Percentiles rank a stretch among this genome's conserved stretches.
phyloP scores from a whole-genome alignment of 2,329 filamentous ascomycete genomes.

The Rhynchosporium agropyri region DNA sequence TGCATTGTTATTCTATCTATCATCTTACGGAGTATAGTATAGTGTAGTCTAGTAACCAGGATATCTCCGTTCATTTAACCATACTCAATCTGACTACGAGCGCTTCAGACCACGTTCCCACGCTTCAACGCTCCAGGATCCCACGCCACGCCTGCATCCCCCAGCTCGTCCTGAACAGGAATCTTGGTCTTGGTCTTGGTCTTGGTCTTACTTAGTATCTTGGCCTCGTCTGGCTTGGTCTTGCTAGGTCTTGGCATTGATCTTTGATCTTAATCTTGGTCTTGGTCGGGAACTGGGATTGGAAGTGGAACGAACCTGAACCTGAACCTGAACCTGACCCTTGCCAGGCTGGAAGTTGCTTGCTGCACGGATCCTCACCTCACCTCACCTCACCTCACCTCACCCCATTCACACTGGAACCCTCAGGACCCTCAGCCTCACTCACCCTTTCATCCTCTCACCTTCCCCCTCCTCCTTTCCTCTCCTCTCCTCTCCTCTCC shows the following conservation, averaged over 20 bases:
- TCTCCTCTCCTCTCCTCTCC: not conserved
- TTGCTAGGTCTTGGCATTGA: no score
- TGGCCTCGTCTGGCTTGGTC: no score
- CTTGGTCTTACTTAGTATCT: no score
- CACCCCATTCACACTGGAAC: not conserved
- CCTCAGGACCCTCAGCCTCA: not conserved
- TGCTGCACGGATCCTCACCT: not conserved
- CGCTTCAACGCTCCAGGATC: not conserved
- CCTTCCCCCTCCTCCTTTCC: not conserved
- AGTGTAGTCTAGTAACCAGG: no score
- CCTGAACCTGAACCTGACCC: not conserved
- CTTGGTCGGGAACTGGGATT: no score
- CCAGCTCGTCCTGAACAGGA: not conserved
- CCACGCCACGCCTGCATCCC: not conserved
- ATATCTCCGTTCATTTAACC: no score
- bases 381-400: conserved; percentile 2
- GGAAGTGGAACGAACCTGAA: not conserved
- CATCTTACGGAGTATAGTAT: no score
- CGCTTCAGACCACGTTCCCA: no score
- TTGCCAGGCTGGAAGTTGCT: not conserved
- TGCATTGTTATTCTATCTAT: no score
- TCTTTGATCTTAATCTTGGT: no score
- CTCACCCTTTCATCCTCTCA: not conserved
- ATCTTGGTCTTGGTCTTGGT: no score
- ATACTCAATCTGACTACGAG: no score